phyloP scores from a whole-genome alignment of 108 stramenopile genomes.

The Epipyxis sp. region DNA sequence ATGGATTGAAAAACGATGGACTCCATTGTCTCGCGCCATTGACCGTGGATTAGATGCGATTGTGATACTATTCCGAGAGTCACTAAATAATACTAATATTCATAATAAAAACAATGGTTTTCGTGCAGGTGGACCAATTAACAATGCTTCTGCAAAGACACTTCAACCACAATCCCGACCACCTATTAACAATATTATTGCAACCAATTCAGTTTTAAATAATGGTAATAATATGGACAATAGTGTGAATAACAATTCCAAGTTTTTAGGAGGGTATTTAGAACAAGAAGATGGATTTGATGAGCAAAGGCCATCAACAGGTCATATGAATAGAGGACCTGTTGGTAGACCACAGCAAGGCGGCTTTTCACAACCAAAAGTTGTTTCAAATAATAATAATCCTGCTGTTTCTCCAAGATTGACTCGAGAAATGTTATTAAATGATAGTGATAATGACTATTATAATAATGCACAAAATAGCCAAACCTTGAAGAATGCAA shows the following conservation, averaged over 20 bases:
- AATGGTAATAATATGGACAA: not conserved
- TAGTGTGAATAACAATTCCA: not conserved
- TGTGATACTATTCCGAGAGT: constrained; percentile 8
- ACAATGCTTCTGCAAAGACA: not conserved
- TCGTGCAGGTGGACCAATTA: not conserved
- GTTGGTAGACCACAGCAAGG: not conserved
- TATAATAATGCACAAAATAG: no score
- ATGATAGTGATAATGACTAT: no score
- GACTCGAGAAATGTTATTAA: no score
- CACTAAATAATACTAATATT: not conserved
- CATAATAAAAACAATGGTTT: not conserved
- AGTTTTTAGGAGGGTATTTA: not conserved
- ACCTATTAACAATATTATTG: not conserved
- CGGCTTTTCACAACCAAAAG: not conserved
- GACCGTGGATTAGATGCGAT: constrained; percentile 5
- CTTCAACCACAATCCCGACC: not conserved
- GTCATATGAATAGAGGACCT: not conserved
- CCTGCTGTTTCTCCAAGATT: no score
- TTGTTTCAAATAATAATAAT: no score
- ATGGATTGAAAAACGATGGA: constrained; percentile 12
- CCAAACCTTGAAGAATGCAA: not conserved
- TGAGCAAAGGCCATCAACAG: no score
- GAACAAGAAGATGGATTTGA: not conserved
- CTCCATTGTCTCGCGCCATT: constrained; percentile 7
- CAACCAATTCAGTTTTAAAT: not conserved